These are phyloP conservation scores for Heliamphora pulchella DNA, from an alignment of 179 eudicot species.

Conservation along the genomic window DNA sequence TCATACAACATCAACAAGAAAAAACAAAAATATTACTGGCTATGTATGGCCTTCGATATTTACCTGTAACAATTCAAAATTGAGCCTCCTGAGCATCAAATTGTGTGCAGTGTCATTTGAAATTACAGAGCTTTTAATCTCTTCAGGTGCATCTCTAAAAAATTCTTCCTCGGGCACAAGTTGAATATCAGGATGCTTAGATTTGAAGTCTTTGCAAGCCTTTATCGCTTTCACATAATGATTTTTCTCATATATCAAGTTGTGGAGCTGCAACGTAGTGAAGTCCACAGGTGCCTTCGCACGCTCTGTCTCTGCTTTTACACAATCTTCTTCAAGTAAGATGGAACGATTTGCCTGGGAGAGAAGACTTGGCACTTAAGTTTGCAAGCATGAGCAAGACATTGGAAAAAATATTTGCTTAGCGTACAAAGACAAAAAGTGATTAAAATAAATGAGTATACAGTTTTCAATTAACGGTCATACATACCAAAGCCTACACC, in stretches of 20 bases:
- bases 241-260: constrained; percentile 92
- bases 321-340: constrained; percentile 80
- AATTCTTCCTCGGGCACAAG: constrained; percentile 87
- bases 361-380: constrained; percentile 14
- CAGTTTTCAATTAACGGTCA: not conserved
- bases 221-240: constrained; percentile 91
- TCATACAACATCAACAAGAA: not conserved
- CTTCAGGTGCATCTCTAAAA: constrained; percentile 71
- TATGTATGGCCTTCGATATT: not conserved
- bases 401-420: not conserved
- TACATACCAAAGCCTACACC: not conserved
- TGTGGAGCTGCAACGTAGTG: constrained; percentile 87
- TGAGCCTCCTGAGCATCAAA: constrained; percentile 86
- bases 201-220: constrained; percentile 93
- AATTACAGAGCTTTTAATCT: constrained; percentile 49
- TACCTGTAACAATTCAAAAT: constrained; percentile 86
- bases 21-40: not conserved
- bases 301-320: constrained; percentile 78
- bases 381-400: constrained; percentile 12
- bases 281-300: constrained; percentile 92
- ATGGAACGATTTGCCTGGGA: constrained; percentile 80
- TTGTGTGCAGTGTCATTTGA: constrained; percentile 67
- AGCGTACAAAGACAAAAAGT: not conserved
- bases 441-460: too few species aligned
- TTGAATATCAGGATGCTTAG: constrained; percentile 87